A percentile compares a stretch with the other conserved stretches of the same genome.
phyloP scores from a whole-genome alignment of 2,329 filamentous ascomycete species.

The Diaporthe ampelina region DNA sequence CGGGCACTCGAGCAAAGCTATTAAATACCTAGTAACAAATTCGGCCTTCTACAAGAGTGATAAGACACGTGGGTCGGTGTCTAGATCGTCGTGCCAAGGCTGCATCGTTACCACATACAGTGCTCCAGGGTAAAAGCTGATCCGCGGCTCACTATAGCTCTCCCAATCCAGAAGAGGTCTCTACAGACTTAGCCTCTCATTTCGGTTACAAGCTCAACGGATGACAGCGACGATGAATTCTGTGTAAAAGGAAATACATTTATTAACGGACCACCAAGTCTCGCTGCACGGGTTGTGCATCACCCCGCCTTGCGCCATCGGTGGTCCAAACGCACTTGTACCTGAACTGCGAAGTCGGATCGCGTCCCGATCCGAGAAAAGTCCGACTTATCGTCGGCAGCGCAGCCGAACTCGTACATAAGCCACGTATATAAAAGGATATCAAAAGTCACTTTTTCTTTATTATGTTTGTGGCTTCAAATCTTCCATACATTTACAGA shows the following conservation, averaged over 20 bases:
- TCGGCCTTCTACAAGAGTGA: neutral
- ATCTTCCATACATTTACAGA: neutral
- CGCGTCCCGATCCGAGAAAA: conserved; percentile 11
- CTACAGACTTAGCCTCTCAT: too few relatives aligned
- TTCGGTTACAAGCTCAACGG: too few relatives aligned
- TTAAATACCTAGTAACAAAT: too few relatives aligned
- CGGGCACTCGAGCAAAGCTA: too few relatives aligned
- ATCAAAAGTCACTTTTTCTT: neutral
- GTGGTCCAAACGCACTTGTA: neutral
- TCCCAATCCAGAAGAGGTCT: too few relatives aligned
- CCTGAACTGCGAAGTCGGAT: neutral
- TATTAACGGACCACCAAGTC: neutral
- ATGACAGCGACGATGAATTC: too few relatives aligned
- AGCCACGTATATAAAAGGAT: neutral
- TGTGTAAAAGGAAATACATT: neutral
- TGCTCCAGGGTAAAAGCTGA: neutral
- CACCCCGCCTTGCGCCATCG: neutral
- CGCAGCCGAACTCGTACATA: neutral
- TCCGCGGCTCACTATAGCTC: too few relatives aligned
- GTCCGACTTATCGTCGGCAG: conserved; percentile 11
- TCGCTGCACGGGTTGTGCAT: neutral
- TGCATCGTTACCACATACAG: neutral
- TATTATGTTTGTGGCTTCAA: neutral
- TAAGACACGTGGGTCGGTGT: neutral
- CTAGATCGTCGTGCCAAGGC: neutral